Evolutionary conservation across 768 basidiomycete genomes (phyloP), one percentile per base, ranked within the genome.

Genomic region (Wakefieldia striispora): DNA sequence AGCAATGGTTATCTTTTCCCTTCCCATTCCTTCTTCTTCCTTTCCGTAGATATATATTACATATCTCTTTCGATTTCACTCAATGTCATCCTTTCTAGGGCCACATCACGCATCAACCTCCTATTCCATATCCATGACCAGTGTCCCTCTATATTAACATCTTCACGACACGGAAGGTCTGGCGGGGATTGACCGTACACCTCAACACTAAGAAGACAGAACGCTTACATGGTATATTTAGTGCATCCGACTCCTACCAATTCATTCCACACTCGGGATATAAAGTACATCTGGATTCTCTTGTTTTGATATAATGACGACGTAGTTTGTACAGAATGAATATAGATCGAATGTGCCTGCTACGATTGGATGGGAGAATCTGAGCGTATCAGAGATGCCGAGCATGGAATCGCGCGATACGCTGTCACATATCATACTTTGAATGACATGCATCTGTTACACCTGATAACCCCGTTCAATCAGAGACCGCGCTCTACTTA

Each of bases 31-130:
- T 45, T 45, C 27, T n/a, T 9, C 34, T 46, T 38, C 20, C 40
- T 17, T 6, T 43, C 14, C 33, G 54, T 56, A 56, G 53, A 61
- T 56, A 39, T 44, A 53, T 21, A 38, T 11, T 19, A n/a, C 53
- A 41, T 21, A n/a, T n/a, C 7, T 37, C 19, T 27, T 33, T 37
- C 11, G 27, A 45, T 45, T 48, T 33, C 5, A 16, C 8, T 39
- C 17, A n/a, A 29, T 44, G n/a, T 40, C 39, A 42, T 19, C 27
- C 23, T 26, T 45, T 45, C 29, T 14, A 8, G 42, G 31, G 37
- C 40, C 11, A 24, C 17, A 31, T 45, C 48, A 24, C 21, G 10
- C 52, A 13, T 40, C 11, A 51, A 54, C 35, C 29, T 51, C 39
- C 11, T 47, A 21, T 38, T 31, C 40, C 47, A 56, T 34, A 44